Evolutionary conservation across 1,139 yeast genomes (phyloP).

Genomic region (Hansenula lynferdii): DNA sequence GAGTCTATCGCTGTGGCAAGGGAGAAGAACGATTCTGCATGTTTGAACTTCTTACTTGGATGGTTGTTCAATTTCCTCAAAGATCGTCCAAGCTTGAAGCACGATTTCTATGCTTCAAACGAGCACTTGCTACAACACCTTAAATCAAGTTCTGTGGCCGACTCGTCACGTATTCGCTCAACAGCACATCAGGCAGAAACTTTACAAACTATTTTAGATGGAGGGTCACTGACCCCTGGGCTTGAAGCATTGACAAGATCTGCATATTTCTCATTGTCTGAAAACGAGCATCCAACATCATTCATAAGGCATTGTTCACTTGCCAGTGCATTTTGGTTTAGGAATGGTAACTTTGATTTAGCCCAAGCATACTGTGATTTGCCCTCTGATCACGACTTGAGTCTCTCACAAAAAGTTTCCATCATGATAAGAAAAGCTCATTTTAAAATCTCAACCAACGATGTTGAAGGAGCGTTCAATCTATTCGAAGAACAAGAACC

Average conservation of each 20-base stretch:
- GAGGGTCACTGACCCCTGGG: conserved; percentile 40
- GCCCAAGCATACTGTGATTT: conserved; percentile 42
- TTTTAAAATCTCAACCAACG: conserved; percentile 34
- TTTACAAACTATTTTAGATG: conserved; percentile 44
- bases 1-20: conserved; percentile 89
- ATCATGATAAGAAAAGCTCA: conserved; percentile 36
- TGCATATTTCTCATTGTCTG: conserved; percentile 38
- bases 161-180: conserved; percentile 46
- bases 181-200: conserved; percentile 59
- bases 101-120: conserved; percentile 35
- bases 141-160: conserved; percentile 52
- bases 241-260: conserved; percentile 54
- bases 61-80: conserved; percentile 76
- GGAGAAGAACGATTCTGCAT: conserved; percentile 72
- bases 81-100: conserved; percentile 56
- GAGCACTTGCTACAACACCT: conserved; percentile 63
- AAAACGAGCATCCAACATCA: conserved; percentile 22
- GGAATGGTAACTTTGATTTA: conserved; percentile 43
- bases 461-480: conserved; percentile 33
- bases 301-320: conserved; percentile 45
- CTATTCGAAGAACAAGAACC: conserved; percentile 27
- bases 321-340: conserved; percentile 44
- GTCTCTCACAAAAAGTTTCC: conserved; percentile 34
- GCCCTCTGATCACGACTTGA: conserved; percentile 34
- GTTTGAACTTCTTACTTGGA: conserved; percentile 70